Evolutionary conservation across 257 asterid genomes (phyloP), one percentile per base, ranked within the genome.

Genomic region (Forsythia suspensa): DNA sequence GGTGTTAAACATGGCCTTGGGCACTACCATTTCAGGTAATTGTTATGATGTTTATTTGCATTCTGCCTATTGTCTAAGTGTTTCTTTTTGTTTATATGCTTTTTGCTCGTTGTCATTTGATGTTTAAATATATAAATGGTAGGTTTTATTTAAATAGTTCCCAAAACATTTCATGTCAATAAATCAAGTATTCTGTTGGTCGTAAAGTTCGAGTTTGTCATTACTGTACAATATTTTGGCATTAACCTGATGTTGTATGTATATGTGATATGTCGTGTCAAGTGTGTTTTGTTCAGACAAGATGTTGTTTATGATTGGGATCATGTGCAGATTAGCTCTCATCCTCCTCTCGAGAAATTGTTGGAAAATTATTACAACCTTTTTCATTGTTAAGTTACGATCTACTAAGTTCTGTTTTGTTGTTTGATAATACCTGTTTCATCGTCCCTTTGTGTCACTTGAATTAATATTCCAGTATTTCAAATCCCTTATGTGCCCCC

Each of bases 1-100:
- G 98, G 98, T 43, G 94, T 92, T 59, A 94, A 92, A 79, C 98
- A 94, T 84, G 98, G 98, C 37, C 92, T 89, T 76, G 98, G 98
- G 43, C 98, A 92, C 86, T 90, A 92, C 86, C 98, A 94, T 78
- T 94, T 90, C 91, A 92, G 98, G 98, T 94, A 86, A 57, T 6
- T 8, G 8, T 15, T 10, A 5, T 61, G 63, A 51, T 75, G 37
- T 51, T 76, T 71, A 18, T 80, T 6, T 79, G 20, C 44, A 16
- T 74, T 82, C 57, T 78, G 37, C 48, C 72, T 15, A 12, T 18
- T 8, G 57, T 43, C 70, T 0, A 24, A 29, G 34, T 1, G 34
- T 29, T 18, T 76, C 44, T 38, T 76, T 72, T 72, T 57, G 15
- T 65, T 67, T 44, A 42, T 61, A 39, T 16, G 44, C 4, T 63